Conservation (phyloP, 106 monocot species). For the Hemerocallis citrina region DNA sequence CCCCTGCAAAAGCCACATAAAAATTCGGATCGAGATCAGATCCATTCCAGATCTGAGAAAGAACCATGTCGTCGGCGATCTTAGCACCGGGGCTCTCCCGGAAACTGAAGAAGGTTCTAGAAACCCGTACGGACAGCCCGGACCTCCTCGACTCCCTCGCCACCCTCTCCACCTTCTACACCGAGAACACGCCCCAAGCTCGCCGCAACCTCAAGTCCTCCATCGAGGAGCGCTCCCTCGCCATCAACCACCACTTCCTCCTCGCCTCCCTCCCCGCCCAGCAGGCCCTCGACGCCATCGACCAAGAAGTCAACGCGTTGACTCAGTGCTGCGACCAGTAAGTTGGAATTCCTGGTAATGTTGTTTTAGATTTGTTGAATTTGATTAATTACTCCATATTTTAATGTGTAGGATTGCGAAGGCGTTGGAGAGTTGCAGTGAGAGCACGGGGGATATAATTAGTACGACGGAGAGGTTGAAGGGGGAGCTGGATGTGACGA, state of each 20-base stretch:
- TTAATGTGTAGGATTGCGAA: constrained; percentile 89
- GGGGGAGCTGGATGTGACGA: constrained; percentile 83
- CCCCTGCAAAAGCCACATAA: too few species aligned
- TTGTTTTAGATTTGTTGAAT: not conserved
- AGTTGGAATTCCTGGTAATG: constrained; percentile 1
- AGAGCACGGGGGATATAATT: constrained; percentile 86
- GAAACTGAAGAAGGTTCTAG: constrained; percentile 89
- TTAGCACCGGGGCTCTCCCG: constrained; percentile 59
- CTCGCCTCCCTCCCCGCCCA: constrained; percentile 86
- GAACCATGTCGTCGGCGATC: constrained; percentile 20
- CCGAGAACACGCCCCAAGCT: constrained; percentile 71
- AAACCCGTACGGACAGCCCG: constrained; percentile 72
- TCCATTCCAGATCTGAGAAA: not conserved
- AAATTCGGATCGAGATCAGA: too few species aligned
- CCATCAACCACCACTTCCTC: constrained; percentile 90
- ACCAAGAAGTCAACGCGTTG: constrained; percentile 66
- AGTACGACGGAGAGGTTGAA: constrained; percentile 84
- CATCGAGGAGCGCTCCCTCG: constrained; percentile 67
- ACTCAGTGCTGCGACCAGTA: constrained; percentile 81
- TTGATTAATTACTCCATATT: not conserved
- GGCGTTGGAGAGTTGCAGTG: constrained; percentile 66
- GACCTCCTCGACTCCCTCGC: constrained; percentile 71
- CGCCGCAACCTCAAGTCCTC: constrained; percentile 91
- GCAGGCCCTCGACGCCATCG: constrained; percentile 55
- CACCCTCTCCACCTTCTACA: constrained; percentile 80